phyloP scores from a whole-genome alignment of 1,139 yeast genomes.

The Yarrowia galli region DNA sequence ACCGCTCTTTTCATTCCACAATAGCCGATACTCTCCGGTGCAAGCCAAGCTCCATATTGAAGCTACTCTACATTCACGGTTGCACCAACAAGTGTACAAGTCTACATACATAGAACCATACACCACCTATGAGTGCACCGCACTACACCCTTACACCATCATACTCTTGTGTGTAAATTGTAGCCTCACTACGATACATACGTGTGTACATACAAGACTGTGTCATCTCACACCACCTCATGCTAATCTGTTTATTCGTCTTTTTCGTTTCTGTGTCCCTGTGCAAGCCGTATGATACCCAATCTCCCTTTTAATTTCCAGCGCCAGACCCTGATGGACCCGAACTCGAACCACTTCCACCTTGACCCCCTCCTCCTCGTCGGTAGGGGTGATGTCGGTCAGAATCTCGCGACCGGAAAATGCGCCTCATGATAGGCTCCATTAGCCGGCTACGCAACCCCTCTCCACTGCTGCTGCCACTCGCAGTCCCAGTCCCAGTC shows the following conservation, averaged over 20 bases:
- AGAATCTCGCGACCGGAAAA: slow-evolving; percentile 17
- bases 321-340: neutral
- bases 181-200: neutral
- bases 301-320: neutral
- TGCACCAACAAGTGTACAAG: neutral
- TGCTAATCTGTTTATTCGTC: slow-evolving; percentile 1
- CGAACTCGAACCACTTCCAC: neutral
- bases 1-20: neutral
- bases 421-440: slow-evolving; percentile 32
- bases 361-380: neutral
- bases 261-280: neutral
- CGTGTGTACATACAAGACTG: no score
- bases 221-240: neutral
- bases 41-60: slow-evolving; percentile 6
- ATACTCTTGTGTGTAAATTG: no score
- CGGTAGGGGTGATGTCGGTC: slow-evolving; percentile 30
- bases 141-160: no score
- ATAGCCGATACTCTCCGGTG: neutral
- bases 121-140: neutral
- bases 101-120: no score
- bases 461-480: no score
- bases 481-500: slow-evolving; percentile 5
- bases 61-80: neutral
- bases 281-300: slow-evolving; percentile 6
- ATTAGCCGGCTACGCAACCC: slow-evolving; percentile 30